These are phyloP conservation scores for Torulaspora indica DNA, from an alignment of 805 yeast genomes.

Conservation along the genomic window DNA sequence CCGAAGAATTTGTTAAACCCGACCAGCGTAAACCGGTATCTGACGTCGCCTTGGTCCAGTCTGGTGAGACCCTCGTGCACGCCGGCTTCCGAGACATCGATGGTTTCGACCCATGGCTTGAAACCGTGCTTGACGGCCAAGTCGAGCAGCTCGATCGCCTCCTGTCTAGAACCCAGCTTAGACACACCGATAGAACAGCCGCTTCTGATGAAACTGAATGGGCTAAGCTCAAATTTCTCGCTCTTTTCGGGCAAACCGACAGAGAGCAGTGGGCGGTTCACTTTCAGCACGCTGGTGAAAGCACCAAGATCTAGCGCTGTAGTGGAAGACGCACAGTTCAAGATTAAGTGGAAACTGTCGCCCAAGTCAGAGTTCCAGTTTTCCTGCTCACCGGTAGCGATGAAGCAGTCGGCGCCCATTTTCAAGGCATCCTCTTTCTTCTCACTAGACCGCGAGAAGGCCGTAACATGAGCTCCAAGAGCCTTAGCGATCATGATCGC, in stretches of 20 bases:
- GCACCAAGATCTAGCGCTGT: constrained; percentile 46
- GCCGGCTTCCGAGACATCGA: constrained; percentile 50
- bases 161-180: constrained; percentile 55
- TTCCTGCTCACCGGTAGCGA: constrained; percentile 44
- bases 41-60: constrained; percentile 51
- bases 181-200: constrained; percentile 57
- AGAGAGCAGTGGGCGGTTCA: constrained; percentile 54
- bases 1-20: constrained; percentile 44
- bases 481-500: constrained; percentile 47
- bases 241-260: constrained; percentile 62
- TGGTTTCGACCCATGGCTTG: constrained; percentile 58
- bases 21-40: constrained; percentile 59
- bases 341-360: constrained; percentile 41
- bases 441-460: constrained; percentile 42
- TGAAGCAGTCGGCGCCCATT: constrained; percentile 45
- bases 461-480: constrained; percentile 47
- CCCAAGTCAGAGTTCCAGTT: constrained; percentile 35
- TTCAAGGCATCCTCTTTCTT: constrained; percentile 41
- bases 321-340: constrained; percentile 45
- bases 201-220: constrained; percentile 43
- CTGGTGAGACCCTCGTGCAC: constrained; percentile 53
- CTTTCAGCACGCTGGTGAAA: constrained; percentile 49
- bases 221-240: constrained; percentile 30
- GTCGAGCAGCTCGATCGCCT: constrained; percentile 61
- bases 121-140: constrained; percentile 56